phyloP scores from a whole-genome alignment of 345 rosid species.

The Raphanus sativus region DNA sequence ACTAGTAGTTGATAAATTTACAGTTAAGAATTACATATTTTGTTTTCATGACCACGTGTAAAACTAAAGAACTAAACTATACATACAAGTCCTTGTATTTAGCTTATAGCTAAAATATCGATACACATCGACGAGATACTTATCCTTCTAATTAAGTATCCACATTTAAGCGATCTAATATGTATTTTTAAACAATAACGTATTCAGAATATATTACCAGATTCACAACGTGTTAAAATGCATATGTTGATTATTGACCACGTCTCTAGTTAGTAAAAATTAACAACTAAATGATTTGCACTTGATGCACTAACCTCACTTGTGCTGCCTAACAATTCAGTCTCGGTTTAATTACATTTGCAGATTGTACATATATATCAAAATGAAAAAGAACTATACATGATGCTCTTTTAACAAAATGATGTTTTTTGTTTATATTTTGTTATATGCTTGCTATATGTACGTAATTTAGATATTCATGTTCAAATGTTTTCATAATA shows the following conservation, averaged over 20 bases:
- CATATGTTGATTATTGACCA: background rate
- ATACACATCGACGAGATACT: background rate
- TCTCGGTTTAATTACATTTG: background rate
- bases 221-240: slow-evolving; percentile 10
- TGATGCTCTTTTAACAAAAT: background rate
- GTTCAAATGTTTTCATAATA: background rate
- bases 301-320: background rate
- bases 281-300: background rate
- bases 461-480: no score
- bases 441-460: background rate
- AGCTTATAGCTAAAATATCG: background rate
- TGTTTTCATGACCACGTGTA: background rate
- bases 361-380: background rate
- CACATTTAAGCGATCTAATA: background rate
- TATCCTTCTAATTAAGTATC: background rate
- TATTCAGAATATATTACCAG: background rate
- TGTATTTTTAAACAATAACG: background rate
- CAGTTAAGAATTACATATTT: no score
- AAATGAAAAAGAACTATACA: background rate
- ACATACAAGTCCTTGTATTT: background rate
- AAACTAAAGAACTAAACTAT: background rate
- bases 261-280: background rate
- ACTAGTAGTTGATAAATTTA: no score
- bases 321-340: background rate
- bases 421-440: background rate